Evolutionary conservation across 2,329 filamentous ascomycete genomes (phyloP).

Genomic region (Fusarium sp.): DNA sequence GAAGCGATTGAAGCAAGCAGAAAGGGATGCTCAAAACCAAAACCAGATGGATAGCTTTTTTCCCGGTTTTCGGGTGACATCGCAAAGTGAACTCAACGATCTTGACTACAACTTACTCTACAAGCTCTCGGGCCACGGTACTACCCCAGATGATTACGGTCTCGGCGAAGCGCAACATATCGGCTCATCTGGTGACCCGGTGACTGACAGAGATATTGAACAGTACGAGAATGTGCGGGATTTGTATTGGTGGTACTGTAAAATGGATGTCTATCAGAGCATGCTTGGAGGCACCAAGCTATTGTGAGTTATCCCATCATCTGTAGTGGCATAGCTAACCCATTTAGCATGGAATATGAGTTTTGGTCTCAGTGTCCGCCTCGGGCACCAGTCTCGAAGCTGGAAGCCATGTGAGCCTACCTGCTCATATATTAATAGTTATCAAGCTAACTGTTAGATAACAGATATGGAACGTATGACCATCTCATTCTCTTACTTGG

Average conservation of each 20-base stretch:
- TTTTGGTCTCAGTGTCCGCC: conserved; percentile 92
- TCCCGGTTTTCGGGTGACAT: conserved; percentile 40
- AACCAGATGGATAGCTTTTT: conserved; percentile 50
- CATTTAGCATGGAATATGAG: conserved; percentile 80
- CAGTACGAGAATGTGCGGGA: conserved; percentile 87
- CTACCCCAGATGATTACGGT: conserved; percentile 58
- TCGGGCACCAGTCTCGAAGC: conserved; percentile 81
- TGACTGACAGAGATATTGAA: conserved; percentile 77
- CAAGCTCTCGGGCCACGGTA: conserved; percentile 58
- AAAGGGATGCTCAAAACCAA: conserved; percentile 56
- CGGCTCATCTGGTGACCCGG: conserved; percentile 38
- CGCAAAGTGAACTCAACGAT: conserved; percentile 52
- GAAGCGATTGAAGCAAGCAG: conserved; percentile 61
- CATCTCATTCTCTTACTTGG: conserved; percentile 88
- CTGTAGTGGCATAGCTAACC: conserved; percentile 36
- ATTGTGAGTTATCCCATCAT: conserved; percentile 74
- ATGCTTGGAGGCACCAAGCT: conserved; percentile 88
- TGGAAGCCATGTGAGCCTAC: conserved; percentile 77
- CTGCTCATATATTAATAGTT: no score
- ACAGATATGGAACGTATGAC: conserved; percentile 89
- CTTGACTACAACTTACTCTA: conserved; percentile 61
- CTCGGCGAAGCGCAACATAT: conserved; percentile 50
- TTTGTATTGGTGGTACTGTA: conserved; percentile 95
- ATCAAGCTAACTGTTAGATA: conserved; percentile 45
- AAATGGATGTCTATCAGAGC: conserved; percentile 94